Conservation (phyloP, 495 filamentous ascomycete species). For the Penicillium argentinense region DNA sequence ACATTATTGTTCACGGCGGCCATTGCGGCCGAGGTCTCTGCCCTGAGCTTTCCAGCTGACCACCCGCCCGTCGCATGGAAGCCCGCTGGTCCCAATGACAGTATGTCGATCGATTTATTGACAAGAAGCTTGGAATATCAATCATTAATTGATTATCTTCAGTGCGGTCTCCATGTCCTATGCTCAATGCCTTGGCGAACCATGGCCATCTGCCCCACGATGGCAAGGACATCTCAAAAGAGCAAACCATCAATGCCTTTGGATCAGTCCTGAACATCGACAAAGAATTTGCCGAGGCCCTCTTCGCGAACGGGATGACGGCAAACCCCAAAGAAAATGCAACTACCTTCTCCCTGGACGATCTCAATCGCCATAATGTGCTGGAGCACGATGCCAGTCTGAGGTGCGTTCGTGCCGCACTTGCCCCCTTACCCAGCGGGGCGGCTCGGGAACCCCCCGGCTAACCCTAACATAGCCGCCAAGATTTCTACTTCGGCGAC, state of each 20-base stretch:
- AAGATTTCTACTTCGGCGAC: slow-evolving; percentile 4
- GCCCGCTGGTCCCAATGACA: neutral
- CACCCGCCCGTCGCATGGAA: neutral
- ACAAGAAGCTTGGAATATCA: no score
- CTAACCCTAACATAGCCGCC: no score
- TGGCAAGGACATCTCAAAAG: slow-evolving; percentile 34
- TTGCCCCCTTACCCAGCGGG: no score
- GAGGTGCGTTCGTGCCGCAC: no score
- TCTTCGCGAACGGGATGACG: neutral
- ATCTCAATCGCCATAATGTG: neutral
- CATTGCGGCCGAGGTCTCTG: neutral
- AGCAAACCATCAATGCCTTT: slow-evolving; percentile 31
- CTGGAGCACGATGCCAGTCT: slow-evolving; percentile 1
- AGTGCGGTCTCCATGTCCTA: slow-evolving; percentile 39
- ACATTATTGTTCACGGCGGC: neutral
- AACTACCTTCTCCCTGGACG: neutral
- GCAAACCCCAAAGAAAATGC: neutral
- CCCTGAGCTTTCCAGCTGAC: neutral
- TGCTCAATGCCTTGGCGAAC: slow-evolving; percentile 58
- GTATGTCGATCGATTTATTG: neutral
- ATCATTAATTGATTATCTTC: no score
- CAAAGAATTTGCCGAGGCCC: neutral
- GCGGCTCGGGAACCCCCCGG: no score
- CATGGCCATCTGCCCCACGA: slow-evolving; percentile 56
- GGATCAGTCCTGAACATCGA: slow-evolving; percentile 1